These are phyloP conservation scores for Cicer pinnatifidum DNA, from an alignment of 306 rosid genomes.

Conservation along the genomic window DNA sequence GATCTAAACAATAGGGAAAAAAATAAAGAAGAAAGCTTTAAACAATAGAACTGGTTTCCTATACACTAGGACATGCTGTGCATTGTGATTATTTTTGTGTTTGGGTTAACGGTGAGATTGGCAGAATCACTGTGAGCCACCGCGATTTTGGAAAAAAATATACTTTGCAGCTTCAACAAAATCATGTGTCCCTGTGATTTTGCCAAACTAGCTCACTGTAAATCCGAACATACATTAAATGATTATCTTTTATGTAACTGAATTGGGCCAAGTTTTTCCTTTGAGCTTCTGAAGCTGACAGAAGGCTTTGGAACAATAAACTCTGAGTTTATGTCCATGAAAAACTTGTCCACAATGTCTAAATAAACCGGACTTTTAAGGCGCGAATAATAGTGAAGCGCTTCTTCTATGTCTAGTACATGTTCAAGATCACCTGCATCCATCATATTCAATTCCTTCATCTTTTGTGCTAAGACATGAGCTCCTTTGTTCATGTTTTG, in stretches of 20 bases:
- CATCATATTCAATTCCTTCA: conserved; percentile 80
- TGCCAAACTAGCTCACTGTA: too few species aligned
- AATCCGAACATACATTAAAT: not conserved
- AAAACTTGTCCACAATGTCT: conserved; percentile 86
- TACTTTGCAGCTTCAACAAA: too few species aligned
- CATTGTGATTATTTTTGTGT: not conserved
- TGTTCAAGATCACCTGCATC: conserved; percentile 77
- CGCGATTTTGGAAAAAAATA: too few species aligned
- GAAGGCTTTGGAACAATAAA: conserved; percentile 56
- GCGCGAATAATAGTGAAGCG: conserved; percentile 87
- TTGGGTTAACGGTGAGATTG: too few species aligned
- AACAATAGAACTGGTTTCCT: conserved; percentile 43
- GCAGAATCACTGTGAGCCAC: too few species aligned
- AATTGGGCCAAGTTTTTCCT: conserved; percentile 54
- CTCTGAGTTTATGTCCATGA: conserved; percentile 72
- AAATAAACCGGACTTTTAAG: conserved; percentile 78
- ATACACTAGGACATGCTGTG: conserved; percentile 45
- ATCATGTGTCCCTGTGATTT: too few species aligned
- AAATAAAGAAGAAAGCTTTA: conserved; percentile 18
- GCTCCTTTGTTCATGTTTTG: conserved; percentile 44
- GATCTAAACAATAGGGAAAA: conserved; percentile 28
- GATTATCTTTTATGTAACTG: conserved; percentile 54
- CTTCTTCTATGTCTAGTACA: conserved; percentile 91
- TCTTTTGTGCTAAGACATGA: conserved; percentile 62
- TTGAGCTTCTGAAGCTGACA: conserved; percentile 51